Evolutionary conservation across 2,329 filamentous ascomycete genomes (phyloP).

Genomic region (Pseudohalonectria lignicola): DNA sequence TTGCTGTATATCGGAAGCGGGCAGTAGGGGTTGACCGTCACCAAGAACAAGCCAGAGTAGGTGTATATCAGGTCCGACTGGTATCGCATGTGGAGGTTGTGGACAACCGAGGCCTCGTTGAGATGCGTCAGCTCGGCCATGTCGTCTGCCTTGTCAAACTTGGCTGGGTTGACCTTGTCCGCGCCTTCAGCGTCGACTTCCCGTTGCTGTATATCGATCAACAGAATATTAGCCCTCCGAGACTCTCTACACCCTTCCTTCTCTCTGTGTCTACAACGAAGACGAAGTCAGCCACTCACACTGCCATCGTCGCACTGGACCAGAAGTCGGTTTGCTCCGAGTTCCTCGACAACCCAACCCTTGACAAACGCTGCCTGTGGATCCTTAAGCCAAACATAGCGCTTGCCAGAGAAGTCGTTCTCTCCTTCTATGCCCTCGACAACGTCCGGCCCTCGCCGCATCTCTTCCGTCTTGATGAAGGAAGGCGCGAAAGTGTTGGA

Average conservation of each 20-base stretch:
- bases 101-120: conserved; percentile 94
- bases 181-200: conserved; percentile 78
- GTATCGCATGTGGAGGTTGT: conserved; percentile 92
- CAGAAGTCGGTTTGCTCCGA: conserved; percentile 55
- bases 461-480: conserved; percentile 84
- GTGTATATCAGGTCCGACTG: conserved; percentile 96
- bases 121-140: conserved; percentile 98
- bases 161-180: conserved; percentile 98
- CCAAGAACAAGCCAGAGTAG: conserved; percentile 92
- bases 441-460: conserved; percentile 42
- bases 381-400: conserved; percentile 96
- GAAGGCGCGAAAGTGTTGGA: conserved; percentile 88
- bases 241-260: no score
- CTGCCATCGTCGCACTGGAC: conserved; percentile 92
- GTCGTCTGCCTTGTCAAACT: conserved; percentile 98
- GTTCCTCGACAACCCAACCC: conserved; percentile 82
- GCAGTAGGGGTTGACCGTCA: conserved; percentile 95
- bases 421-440: conserved; percentile 81
- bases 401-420: conserved; percentile 96
- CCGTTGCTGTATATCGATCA: conserved; percentile 55
- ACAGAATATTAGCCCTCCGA: no score
- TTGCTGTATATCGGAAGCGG: conserved; percentile 89
- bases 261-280: no score
- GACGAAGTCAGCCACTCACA: no score
- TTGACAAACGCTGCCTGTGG: conserved; percentile 79